phyloP scores from a whole-genome alignment of 148 eudicot species.

The Rhododendron ovatum region DNA sequence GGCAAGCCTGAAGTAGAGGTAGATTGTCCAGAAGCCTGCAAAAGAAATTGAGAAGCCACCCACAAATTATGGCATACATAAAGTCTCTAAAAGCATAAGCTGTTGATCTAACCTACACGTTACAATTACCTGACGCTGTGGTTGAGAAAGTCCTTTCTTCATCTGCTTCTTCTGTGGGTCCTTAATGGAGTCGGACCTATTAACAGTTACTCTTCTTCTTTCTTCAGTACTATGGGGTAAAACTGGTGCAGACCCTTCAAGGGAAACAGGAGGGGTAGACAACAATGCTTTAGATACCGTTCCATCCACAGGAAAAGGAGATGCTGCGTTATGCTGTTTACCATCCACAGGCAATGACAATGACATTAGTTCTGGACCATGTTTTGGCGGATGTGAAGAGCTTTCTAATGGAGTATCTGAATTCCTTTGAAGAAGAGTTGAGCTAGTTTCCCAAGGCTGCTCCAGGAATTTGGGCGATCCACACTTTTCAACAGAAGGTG shows the following conservation, averaged over 20 bases:
- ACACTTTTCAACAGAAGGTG: conserved; percentile 20
- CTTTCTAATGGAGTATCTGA: conserved; percentile 13
- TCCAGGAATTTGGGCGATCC: conserved; percentile 12
- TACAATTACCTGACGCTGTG: conserved; percentile 38
- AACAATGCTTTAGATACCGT: neutral
- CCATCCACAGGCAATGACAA: conserved; percentile 3
- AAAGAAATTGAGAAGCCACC: neutral
- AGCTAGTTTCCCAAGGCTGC: conserved; percentile 18
- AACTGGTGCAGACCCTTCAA: conserved; percentile 24
- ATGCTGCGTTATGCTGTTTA: conserved; percentile 12
- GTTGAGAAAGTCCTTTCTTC: conserved; percentile 20
- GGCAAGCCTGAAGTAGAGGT: conserved; percentile 21
- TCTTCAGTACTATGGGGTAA: conserved; percentile 19
- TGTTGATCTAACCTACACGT: neutral
- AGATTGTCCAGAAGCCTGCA: conserved; percentile 37
- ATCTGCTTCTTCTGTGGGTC: conserved; percentile 28
- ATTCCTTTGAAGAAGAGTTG: conserved; percentile 17
- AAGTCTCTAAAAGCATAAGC: neutral
- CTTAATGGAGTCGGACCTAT: conserved; percentile 19
- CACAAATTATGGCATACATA: conserved; percentile 1
- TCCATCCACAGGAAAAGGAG: conserved; percentile 13
- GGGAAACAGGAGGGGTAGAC: conserved; percentile 14
- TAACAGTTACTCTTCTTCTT: conserved; percentile 17
- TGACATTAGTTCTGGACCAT: conserved; percentile 3
- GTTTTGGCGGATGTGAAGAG: conserved; percentile 19